These are phyloP conservation scores for Trichoderma guizhouense DNA, from an alignment of 2,329 filamentous ascomycete species.

Conservation along the genomic window DNA sequence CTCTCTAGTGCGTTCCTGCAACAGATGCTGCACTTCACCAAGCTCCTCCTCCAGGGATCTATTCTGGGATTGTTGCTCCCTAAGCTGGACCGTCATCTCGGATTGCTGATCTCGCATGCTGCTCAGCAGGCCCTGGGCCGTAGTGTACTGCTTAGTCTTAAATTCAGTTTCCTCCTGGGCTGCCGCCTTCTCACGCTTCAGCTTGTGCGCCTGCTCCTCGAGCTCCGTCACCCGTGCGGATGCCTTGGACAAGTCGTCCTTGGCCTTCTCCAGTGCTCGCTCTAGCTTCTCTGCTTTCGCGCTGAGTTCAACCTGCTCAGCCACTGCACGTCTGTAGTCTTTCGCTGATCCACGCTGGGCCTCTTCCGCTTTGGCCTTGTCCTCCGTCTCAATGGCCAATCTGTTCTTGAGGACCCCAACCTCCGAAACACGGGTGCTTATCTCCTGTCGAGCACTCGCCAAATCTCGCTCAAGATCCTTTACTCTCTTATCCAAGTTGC, in stretches of 20 bases:
- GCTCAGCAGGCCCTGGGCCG: slow-evolving; percentile 77
- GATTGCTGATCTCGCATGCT: slow-evolving; percentile 92
- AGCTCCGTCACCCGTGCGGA: slow-evolving; percentile 61
- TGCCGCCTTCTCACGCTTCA: slow-evolving; percentile 64
- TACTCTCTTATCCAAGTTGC: slow-evolving; percentile 75
- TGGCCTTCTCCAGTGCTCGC: slow-evolving; percentile 66
- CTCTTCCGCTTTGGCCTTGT: slow-evolving; percentile 73
- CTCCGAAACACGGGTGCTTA: slow-evolving; percentile 72
- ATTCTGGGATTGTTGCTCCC: slow-evolving; percentile 76
- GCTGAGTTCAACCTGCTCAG: slow-evolving; percentile 72
- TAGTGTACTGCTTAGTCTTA: slow-evolving; percentile 81
- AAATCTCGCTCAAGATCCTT: slow-evolving; percentile 77
- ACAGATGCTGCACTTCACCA: slow-evolving; percentile 77
- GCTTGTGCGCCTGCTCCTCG: slow-evolving; percentile 67
- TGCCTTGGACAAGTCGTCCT: slow-evolving; percentile 69
- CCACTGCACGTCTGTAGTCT: slow-evolving; percentile 74
- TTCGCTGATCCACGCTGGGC: slow-evolving; percentile 69
- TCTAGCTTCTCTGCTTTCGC: slow-evolving; percentile 69
- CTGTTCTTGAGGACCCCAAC: slow-evolving; percentile 76
- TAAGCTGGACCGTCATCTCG: slow-evolving; percentile 86
- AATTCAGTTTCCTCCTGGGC: slow-evolving; percentile 78
- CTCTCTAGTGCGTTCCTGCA: slow-evolving; percentile 85
- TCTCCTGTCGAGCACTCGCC: slow-evolving; percentile 63
- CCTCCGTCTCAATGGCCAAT: slow-evolving; percentile 69
- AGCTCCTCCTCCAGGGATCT: slow-evolving; percentile 92